Evolutionary conservation across 1,139 yeast genomes (phyloP), one percentile per base, ranked within the genome.

Genomic region (Kurtzmaniella quercitrusa): DNA sequence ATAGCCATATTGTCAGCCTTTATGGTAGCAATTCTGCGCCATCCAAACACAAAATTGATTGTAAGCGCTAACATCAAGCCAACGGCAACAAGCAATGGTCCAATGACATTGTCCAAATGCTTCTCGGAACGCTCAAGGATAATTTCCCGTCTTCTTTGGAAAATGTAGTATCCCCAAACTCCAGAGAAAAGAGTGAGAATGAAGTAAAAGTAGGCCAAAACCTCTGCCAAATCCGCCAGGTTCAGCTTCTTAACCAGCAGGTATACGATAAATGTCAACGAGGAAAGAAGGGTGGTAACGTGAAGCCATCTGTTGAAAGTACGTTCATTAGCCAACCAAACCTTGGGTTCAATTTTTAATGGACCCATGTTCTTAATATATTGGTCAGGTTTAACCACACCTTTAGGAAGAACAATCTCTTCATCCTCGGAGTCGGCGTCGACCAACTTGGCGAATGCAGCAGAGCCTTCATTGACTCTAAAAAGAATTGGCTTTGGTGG

Each of bases 291-390:
- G 0, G 95, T 81, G n/a, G 95, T 86, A 8, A 91, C 93, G 55
- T 86, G 93, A 50, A 93, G 74, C 98, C 98, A 93, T 63, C 95
- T 80, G 71, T 88, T 85, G 66, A 91, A 91, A 2, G 98, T 93
- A 65, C 98, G 85, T 68, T 93, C 98, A 59, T 93, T 93, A 28
- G 98, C 98, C 49, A 93, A 73, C 98, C 98, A 93, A 33, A 93
- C 98, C 62, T 93, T 93, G 28, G 98, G 95, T 68, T 93, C 98
- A 44, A 93, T 89, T 63, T 86, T 89, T 46, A 89, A 78, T 2
- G 96, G 94, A 5, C 97, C 96, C 32, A 93, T 82, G 60, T 89
- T 89, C 59, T 91, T 87, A 55, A 93, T 74, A 66, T 86, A 80
- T 40, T 74, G 68, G 11, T 77, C 80, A 41, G 98, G 98, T 58